Evolutionary conservation across 495 filamentous ascomycete species (phyloP).

Genomic region (Penicillium egyptiacum): DNA sequence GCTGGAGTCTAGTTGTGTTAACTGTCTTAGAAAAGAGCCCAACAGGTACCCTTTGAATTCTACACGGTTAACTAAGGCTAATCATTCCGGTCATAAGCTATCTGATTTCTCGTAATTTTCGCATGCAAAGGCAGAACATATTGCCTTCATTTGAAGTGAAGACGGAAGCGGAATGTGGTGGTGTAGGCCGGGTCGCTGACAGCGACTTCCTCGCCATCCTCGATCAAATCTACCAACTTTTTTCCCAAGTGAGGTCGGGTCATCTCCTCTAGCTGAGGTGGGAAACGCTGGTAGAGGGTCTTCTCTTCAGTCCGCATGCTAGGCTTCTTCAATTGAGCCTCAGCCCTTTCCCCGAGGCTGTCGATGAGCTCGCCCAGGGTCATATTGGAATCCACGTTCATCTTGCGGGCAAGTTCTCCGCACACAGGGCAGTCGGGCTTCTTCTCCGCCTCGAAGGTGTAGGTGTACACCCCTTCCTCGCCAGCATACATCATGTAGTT

Average conservation of each 20-base stretch:
- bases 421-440: conserved; percentile 96
- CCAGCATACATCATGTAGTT: conserved; percentile 99
- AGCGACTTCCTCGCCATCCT: conserved; percentile 69
- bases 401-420: conserved; percentile 71
- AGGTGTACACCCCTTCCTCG: conserved; percentile 92
- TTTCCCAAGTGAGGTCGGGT: conserved; percentile 79
- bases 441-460: conserved; percentile 89
- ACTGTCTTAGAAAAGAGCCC: conserved; percentile 17
- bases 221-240: conserved; percentile 65
- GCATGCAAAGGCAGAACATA: neutral
- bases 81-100: conserved; percentile 20
- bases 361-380: conserved; percentile 88
- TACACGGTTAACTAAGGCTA: conserved; percentile 26
- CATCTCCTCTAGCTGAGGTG: conserved; percentile 74
- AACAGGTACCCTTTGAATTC: conserved; percentile 23
- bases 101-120: conserved; percentile 1
- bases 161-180: conserved; percentile 68
- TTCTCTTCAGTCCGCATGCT: conserved; percentile 77
- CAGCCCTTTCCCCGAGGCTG: conserved; percentile 75
- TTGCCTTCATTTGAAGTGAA: conserved; percentile 43
- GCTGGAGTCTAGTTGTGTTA: conserved; percentile 39
- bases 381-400: conserved; percentile 65
- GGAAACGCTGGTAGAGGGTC: conserved; percentile 87
- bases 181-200: conserved; percentile 82
- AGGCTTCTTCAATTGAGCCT: conserved; percentile 87